phyloP scores from a whole-genome alignment of 257 asterid species.

The Solanum clarkiae region DNA sequence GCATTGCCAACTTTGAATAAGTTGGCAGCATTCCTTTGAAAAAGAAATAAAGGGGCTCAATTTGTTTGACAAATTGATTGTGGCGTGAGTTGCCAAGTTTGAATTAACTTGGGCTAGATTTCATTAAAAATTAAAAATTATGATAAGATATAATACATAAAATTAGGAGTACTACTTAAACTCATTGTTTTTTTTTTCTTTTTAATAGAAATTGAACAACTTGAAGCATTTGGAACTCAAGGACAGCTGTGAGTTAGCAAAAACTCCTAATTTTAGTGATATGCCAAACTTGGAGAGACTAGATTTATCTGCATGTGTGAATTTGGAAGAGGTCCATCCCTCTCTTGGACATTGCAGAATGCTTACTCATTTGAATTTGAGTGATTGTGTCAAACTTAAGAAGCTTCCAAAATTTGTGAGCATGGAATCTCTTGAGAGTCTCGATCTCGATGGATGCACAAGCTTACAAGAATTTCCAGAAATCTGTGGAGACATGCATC shows the following conservation, averaged over 20 bases:
- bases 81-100: no score
- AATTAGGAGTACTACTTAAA: no score
- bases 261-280: neutral
- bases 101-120: no score
- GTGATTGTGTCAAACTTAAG: neutral
- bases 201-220: neutral
- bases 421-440: neutral
- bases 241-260: neutral
- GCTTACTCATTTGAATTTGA: neutral
- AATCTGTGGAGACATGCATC: neutral
- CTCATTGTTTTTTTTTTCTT: no score
- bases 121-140: no score
- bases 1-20: no score
- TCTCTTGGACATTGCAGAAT: neutral
- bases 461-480: neutral
- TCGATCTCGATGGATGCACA: accelerated
- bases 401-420: neutral
- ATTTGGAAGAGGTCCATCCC: neutral
- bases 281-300: neutral
- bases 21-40: no score
- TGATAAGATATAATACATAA: no score
- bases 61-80: no score
- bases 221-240: neutral
- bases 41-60: no score
- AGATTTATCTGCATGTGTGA: neutral